Evolutionary conservation across 164 flowering plant genomes (phyloP), one percentile per base, ranked within the genome.

Genomic region (Nymphaea thermarum): DNA sequence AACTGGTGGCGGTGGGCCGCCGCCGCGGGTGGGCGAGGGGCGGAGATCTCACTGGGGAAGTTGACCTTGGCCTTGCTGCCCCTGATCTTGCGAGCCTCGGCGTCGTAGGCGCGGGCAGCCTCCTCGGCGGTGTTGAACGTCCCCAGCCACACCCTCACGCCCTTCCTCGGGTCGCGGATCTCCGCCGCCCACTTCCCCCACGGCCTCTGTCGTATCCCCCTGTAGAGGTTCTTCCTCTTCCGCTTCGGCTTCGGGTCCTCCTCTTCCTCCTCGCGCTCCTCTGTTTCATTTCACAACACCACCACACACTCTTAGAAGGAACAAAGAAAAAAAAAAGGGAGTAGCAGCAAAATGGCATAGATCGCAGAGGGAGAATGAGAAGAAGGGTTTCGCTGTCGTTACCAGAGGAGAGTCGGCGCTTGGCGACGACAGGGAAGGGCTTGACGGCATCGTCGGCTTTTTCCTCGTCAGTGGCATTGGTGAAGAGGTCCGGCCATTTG

Each of bases 151-250:
- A 93, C 96, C 16, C 98, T 75, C 36, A 90, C 91, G 7, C 98
- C 98, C 76, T 93, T 93, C 15, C 96, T 75, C 4, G 96, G 98
- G 65, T 93, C 98, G 4, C 98, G 90, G 55, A 93, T 93, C 79
- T 93, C 98, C 2, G 98, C 96, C 0, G 98, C 98, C 95, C 93
- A 90, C 82, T 90, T 89, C 3, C 96, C 96, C 96, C 96, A 90
- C 0, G 93, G 96, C 3, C 96, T 84, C 66, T 87, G 98, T 78
- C 98, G 75, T 59, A 93, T 90, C 36, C 98, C 98, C 61, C 98
- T 79, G 87, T 85, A 93, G 6, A 86, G 78, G 45, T 89, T 93
- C 85, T 88, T 93, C 76, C 98, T 71, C 81, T 77, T 84, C 72
- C 84, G 74, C 75, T 86, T 88, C 4, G 57, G 57, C 57, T 51